Evolutionary conservation across 2,329 filamentous ascomycete genomes (phyloP).

Genomic region (Fusarium sarcochroum): DNA sequence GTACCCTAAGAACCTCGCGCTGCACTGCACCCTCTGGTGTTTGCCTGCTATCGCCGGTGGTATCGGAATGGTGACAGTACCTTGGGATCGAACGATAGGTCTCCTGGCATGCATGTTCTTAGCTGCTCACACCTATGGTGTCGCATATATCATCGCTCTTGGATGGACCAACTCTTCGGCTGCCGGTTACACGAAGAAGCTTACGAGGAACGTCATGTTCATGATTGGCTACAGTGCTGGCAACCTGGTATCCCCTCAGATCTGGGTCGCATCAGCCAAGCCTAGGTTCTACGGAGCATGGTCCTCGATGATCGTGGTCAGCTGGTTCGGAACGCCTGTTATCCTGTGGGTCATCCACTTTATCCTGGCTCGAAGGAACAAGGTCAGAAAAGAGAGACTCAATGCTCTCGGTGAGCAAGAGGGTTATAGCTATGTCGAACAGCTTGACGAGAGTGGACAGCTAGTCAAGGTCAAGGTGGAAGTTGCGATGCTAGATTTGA

Average conservation of each 20-base stretch:
- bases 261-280: constrained; percentile 50
- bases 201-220: constrained; percentile 58
- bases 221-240: constrained; percentile 55
- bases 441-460: constrained; percentile 50
- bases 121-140: constrained; percentile 53
- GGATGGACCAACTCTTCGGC: constrained; percentile 56
- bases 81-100: constrained; percentile 43
- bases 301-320: constrained; percentile 46
- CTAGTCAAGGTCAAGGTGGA: constrained; percentile 52
- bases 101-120: constrained; percentile 45
- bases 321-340: constrained; percentile 54
- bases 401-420: constrained; percentile 43
- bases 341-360: constrained; percentile 52
- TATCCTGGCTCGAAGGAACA: constrained; percentile 52
- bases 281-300: constrained; percentile 49
- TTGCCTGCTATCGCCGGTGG: constrained; percentile 46
- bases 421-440: constrained; percentile 38
- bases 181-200: constrained; percentile 60
- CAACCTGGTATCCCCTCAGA: constrained; percentile 56
- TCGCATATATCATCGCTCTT: constrained; percentile 49
- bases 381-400: constrained; percentile 46
- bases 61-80: constrained; percentile 47
- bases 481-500: constrained; percentile 55
- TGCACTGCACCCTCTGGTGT: constrained; percentile 49
- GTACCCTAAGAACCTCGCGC: constrained; percentile 51